These are phyloP conservation scores for Vitis hybrid DNA, from an alignment of 177 flowering plant genomes.

Conservation along the genomic window DNA sequence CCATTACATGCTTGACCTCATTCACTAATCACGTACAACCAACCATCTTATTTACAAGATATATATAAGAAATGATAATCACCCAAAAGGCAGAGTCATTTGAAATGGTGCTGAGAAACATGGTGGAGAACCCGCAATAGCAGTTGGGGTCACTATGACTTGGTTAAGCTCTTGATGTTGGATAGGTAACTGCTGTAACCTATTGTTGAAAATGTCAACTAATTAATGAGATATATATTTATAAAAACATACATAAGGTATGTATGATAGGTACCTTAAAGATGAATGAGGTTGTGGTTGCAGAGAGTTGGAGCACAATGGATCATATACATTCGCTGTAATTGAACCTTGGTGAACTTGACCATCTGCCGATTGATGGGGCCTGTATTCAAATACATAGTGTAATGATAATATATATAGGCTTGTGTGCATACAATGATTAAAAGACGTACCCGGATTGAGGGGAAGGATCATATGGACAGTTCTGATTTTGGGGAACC, in stretches of 20 bases:
- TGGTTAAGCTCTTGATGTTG: not conserved
- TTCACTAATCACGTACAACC: too few species aligned
- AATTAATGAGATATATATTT: not conserved
- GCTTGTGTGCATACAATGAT: not conserved
- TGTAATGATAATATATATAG: too few species aligned
- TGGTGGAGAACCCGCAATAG: not conserved
- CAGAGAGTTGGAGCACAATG: not conserved
- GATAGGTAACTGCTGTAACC: not conserved
- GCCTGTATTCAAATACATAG: not conserved
- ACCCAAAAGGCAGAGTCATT: not conserved
- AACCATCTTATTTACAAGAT: too few species aligned
- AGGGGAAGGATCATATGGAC: not conserved
- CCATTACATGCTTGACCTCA: too few species aligned
- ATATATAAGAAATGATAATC: not conserved
- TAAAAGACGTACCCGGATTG: not conserved
- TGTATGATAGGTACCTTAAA: not conserved
- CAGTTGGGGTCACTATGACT: not conserved
- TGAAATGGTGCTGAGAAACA: not conserved
- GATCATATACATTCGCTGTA: not conserved
- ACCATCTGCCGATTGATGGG: not conserved
- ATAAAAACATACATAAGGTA: not conserved
- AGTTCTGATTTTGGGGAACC: not conserved
- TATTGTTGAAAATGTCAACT: not conserved
- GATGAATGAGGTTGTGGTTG: not conserved
- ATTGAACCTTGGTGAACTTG: not conserved